These are phyloP conservation scores for Cucurbita ficifolia DNA, from an alignment of 306 rosid genomes.

Conservation along the genomic window DNA sequence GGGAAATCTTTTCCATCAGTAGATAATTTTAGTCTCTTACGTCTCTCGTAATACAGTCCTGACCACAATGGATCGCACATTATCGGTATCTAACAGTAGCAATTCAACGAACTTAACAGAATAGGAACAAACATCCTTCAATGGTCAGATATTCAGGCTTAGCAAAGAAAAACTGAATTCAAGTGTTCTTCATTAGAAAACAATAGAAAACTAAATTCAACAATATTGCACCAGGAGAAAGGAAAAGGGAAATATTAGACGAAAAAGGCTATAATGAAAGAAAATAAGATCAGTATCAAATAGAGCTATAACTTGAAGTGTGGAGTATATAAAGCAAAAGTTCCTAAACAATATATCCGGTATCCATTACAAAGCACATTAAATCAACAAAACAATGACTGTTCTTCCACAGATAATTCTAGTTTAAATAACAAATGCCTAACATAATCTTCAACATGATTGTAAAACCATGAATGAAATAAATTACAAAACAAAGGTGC, in stretches of 20 bases:
- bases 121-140: not conserved
- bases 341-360: not conserved
- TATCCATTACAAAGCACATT: not conserved
- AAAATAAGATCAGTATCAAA: not conserved
- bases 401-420: not conserved
- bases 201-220: not conserved
- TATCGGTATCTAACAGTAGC: slow-evolving; percentile 1
- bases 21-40: slow-evolving; percentile 33
- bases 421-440: not conserved
- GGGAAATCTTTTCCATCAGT: slow-evolving; percentile 7
- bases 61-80: slow-evolving; percentile 9
- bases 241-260: not conserved
- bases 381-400: not conserved
- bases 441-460: not conserved
- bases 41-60: slow-evolving; percentile 25
- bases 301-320: not conserved
- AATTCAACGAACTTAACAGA: not conserved
- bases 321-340: not conserved
- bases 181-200: not conserved
- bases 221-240: not conserved
- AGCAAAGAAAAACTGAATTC: not conserved
- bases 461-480: not conserved
- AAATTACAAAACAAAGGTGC: not conserved
- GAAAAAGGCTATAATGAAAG: not conserved
- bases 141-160: not conserved